A percentile compares a stretch with the other conserved stretches of the same genome.
phyloP scores from a whole-genome alignment of 306 rosid genomes.

The Lablab purpureus region DNA sequence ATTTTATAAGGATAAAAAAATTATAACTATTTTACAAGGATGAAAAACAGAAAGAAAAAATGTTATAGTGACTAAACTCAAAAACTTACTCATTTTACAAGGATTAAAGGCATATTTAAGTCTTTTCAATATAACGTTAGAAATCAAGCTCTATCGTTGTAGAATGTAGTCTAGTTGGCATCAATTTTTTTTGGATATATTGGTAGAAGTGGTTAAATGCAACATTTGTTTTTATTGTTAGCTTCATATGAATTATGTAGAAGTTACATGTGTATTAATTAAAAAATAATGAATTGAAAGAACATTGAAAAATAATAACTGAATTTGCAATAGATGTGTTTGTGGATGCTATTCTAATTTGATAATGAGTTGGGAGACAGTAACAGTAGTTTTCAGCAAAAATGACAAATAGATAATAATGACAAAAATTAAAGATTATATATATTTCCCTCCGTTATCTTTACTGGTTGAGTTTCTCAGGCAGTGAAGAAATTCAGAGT shows the following conservation, averaged over 20 bases:
- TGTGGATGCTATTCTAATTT: slow-evolving; percentile 5
- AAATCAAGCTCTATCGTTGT: background rate
- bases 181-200: background rate
- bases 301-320: background rate
- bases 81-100: too few relatives aligned
- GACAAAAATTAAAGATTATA: background rate
- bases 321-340: background rate
- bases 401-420: slow-evolving; percentile 26
- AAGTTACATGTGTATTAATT: slow-evolving; percentile 8
- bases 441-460: background rate
- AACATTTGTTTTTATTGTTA: background rate
- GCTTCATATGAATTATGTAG: slow-evolving; percentile 11
- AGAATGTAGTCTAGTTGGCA: background rate
- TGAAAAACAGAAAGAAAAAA: too few relatives aligned
- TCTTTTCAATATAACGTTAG: background rate
- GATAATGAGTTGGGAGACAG: slow-evolving; percentile 22
- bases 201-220: background rate
- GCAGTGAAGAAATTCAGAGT: slow-evolving; percentile 66
- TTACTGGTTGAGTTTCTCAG: slow-evolving; percentile 48
- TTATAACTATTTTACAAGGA: too few relatives aligned
- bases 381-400: background rate
- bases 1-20: too few relatives aligned
- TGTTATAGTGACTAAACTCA: too few relatives aligned
- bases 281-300: background rate
- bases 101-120: too few relatives aligned